phyloP scores from a whole-genome alignment of 2,329 filamentous ascomycete species.

The Akanthomyces muscarius region DNA sequence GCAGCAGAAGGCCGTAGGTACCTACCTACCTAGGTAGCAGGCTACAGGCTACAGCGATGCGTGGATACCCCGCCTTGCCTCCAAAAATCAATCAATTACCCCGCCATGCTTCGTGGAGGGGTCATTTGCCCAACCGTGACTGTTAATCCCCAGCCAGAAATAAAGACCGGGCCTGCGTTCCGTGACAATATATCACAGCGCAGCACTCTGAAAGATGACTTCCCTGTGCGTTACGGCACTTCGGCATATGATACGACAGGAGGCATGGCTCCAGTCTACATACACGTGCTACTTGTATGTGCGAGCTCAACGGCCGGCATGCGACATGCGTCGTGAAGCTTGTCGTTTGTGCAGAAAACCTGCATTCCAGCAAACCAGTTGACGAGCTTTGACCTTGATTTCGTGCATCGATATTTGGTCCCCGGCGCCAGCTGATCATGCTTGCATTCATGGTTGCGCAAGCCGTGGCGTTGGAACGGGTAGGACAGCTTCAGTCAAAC shows the following conservation, averaged over 20 bases:
- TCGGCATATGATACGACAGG: background rate
- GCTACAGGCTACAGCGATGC: background rate
- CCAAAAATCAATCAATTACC: background rate
- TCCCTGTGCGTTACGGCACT: background rate
- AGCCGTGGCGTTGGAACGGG: background rate
- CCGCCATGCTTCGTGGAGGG: slow-evolving; percentile 13
- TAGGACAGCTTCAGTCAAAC: background rate
- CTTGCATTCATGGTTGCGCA: background rate
- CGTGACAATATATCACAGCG: background rate
- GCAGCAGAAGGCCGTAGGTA: too few species aligned
- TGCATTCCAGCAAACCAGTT: background rate
- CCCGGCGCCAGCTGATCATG: background rate
- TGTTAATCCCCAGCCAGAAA: background rate
- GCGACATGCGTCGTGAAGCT: background rate
- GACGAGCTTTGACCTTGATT: background rate
- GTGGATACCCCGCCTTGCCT: background rate
- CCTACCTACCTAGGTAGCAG: background rate
- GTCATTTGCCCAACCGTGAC: background rate
- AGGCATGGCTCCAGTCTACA: background rate
- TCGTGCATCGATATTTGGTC: background rate
- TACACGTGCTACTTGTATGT: background rate
- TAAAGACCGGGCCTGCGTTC: background rate
- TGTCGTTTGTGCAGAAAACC: background rate
- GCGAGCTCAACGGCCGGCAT: background rate
- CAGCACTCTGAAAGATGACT: background rate